Conservation (phyloP, 257 asterid genomes). For the Solanum corneliomulleri region DNA sequence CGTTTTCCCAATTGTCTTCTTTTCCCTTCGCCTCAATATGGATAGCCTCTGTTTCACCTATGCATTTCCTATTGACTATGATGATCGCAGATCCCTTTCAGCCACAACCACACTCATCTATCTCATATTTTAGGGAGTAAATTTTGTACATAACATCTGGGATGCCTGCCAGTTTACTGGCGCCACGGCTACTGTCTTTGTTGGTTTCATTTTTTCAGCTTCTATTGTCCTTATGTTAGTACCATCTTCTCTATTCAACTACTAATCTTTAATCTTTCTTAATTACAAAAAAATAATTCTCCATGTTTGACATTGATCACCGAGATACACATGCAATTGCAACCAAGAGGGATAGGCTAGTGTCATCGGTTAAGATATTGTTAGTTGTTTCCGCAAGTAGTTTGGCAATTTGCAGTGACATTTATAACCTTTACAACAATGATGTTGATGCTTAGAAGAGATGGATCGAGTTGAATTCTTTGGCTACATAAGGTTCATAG, state of each 20-base stretch:
- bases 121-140: constrained; percentile 67
- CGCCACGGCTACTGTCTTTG: constrained; percentile 79
- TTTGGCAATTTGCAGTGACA: constrained; percentile 79
- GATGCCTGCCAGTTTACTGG: constrained; percentile 92
- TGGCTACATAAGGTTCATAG: too few species aligned
- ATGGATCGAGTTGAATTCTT: neutral
- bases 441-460: constrained; percentile 11
- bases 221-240: constrained; percentile 67
- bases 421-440: constrained; percentile 43
- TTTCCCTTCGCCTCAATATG: constrained; percentile 72
- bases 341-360: constrained; percentile 44
- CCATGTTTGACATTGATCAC: neutral
- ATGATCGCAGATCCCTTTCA: constrained; percentile 44
- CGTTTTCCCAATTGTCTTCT: constrained; percentile 73
- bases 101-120: constrained; percentile 52
- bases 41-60: constrained; percentile 63
- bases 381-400: constrained; percentile 71
- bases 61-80: constrained; percentile 54
- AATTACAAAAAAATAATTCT: neutral
- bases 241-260: neutral
- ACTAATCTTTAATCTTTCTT: neutral
- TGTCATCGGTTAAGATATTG: constrained; percentile 66
- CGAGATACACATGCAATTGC: constrained; percentile 63
- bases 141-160: constrained; percentile 79
- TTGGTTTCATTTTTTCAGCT: constrained; percentile 77